Conservation (phyloP, 345 rosid species). For the Populus ilicifolia region DNA sequence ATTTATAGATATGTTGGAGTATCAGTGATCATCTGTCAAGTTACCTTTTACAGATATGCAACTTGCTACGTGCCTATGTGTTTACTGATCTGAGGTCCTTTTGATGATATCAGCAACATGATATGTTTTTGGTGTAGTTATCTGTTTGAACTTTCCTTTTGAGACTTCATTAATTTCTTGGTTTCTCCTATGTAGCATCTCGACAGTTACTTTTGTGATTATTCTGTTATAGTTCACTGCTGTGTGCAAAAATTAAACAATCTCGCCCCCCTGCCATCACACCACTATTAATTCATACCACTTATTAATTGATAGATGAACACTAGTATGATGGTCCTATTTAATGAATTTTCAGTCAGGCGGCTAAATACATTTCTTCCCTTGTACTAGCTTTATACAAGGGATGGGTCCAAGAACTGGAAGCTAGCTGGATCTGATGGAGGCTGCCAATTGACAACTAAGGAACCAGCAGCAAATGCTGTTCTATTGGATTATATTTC, state of each 20-base stretch:
- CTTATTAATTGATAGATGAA: not conserved
- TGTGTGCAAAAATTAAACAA: not conserved
- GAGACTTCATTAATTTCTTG: not conserved
- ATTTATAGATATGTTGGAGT: too few relatives aligned
- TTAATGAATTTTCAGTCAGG: not conserved
- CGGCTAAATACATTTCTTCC: not conserved
- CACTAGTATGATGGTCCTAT: not conserved
- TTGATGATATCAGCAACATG: not conserved
- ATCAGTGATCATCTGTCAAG: too few relatives aligned
- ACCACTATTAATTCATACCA: not conserved
- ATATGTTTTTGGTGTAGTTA: not conserved
- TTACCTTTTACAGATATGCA: not conserved
- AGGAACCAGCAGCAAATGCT: slow-evolving; percentile 81
- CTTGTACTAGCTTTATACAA: slow-evolving; percentile 57
- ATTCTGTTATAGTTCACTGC: not conserved
- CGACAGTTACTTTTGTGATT: not conserved
- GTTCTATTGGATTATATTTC: slow-evolving; percentile 66
- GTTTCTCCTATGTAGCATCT: too few relatives aligned
- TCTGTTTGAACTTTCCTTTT: not conserved
- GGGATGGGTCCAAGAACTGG: slow-evolving; percentile 91
- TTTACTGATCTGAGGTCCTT: not conserved
- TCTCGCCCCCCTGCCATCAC: not conserved
- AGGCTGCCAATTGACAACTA: slow-evolving; percentile 53
- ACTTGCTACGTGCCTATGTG: not conserved
- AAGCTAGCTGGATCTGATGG: slow-evolving; percentile 61